A percentile compares a stretch with the other conserved stretches of the same genome.
phyloP scores from a whole-genome alignment of 1,284 basidiomycete genomes.

The Volvariella volvacea region DNA sequence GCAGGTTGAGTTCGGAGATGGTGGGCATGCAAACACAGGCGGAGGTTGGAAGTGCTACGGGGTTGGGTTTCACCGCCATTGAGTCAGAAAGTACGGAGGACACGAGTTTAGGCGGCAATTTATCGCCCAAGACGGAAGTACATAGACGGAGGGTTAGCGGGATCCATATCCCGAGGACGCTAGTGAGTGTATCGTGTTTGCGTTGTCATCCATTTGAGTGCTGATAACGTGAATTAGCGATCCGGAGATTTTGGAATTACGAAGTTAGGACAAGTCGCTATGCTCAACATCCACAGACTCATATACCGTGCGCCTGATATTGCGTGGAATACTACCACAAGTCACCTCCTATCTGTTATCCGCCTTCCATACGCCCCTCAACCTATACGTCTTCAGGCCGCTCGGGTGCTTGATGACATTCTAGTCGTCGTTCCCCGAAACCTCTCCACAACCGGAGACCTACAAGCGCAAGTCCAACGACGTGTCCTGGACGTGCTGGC shows the following conservation, averaged over 20 bases:
- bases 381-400: constrained; percentile 83
- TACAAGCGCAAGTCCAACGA: constrained; percentile 69
- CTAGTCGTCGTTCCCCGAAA: constrained; percentile 68
- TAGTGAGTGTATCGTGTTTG: constrained; percentile 41
- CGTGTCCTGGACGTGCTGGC: constrained; percentile 80
- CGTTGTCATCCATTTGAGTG: neutral
- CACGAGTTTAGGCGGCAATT: constrained; percentile 23
- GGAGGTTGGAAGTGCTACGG: constrained; percentile 11
- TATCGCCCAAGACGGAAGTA: constrained; percentile 37
- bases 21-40: constrained; percentile 69
- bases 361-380: constrained; percentile 63
- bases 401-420: constrained; percentile 79
- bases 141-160: constrained; percentile 78
- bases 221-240: constrained; percentile 34
- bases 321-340: constrained; percentile 82
- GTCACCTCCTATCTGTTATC: constrained; percentile 73
- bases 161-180: constrained; percentile 70
- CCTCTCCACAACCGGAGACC: constrained; percentile 50
- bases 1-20: constrained; percentile 85
- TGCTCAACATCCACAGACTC: constrained; percentile 81
- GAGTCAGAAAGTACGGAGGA: constrained; percentile 39
- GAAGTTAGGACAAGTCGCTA: constrained; percentile 74
- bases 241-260: constrained; percentile 83
- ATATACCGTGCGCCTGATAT: constrained; percentile 72
- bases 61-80: constrained; percentile 3